Base-by-base conservation (phyloP, 768 basidiomycete genomes). In the Russula foetens region DNA sequence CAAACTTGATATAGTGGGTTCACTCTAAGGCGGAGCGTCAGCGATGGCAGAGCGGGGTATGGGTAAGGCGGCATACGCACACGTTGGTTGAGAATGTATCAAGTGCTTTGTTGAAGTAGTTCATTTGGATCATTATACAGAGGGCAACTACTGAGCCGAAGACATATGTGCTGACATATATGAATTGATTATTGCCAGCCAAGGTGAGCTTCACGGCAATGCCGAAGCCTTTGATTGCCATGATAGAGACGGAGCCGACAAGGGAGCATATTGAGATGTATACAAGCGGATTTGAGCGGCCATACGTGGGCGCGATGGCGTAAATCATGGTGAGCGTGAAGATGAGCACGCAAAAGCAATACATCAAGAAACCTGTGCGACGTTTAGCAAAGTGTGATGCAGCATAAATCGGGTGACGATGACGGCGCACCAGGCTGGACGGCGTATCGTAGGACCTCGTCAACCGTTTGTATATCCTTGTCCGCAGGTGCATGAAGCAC, bases 201-300 rank as follows among this genome's bases (percentile, higher is more conserved):
- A 98, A 75, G 0, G 94, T 98, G 59, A 99, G 81, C 73, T 98
- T 98, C 68, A 99, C 82, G 2, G 97, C 96, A 49, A 98, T 86
- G 47, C 97, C 97, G 68, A 99, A 93, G 50, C 94, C 96, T 76
- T 99, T 99, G 79, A 98, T 90, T 44, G 93, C 89, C 97, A 99
- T 98, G 74, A 98, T 85, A n/a, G 92, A 93, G 46, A 99, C 84
- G 31, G 92, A 94, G 12, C 97, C 97, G 46, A 93, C 93, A 59
- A 98, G 72, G 12, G 95, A 98, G 73, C 97, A 98, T 69, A 99
- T 96, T 28, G 94, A 94, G 64, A 98, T 82, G 75, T 97, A 98
- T 31, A 97, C 88, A 62, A 93, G 67, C 2, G 97, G 97, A 64
- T 88, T 94, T 58, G 84, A 81, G 47, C 87, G 88, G 33, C 97